A percentile compares a stretch with the other conserved stretches of the same genome.
phyloP scores from a whole-genome alignment of 192 early-diverging fungal genomes.

The Chytriomyces sp. region DNA sequence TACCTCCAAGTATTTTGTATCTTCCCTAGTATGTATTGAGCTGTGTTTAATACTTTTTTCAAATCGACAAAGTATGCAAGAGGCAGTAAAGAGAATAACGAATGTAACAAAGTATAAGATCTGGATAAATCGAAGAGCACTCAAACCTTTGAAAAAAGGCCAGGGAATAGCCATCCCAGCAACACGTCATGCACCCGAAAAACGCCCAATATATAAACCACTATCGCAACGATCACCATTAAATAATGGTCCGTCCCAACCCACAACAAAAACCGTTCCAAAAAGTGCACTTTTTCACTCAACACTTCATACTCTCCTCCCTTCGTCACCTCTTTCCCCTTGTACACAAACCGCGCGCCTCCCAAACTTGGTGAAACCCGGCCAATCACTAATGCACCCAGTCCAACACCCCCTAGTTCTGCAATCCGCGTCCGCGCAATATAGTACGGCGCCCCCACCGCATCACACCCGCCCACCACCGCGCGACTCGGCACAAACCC shows the following conservation, averaged over 20 bases:
- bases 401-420: neutral
- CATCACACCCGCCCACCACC: conserved; percentile 16
- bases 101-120: neutral
- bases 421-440: conserved; percentile 13
- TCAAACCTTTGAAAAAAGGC: too few species aligned
- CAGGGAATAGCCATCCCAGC: neutral
- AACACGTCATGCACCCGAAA: neutral
- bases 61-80: too few species aligned
- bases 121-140: neutral
- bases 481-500: conserved; percentile 7
- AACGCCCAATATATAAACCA: conserved; percentile 4
- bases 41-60: too few species aligned
- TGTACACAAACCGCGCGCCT: conserved; percentile 4
- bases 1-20: too few species aligned
- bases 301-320: conserved; percentile 21
- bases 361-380: neutral
- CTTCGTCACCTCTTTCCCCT: conserved; percentile 11
- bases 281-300: conserved; percentile 3
- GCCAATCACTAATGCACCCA: conserved; percentile 5
- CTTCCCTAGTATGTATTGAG: too few species aligned
- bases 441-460: neutral
- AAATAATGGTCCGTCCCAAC: conserved; percentile 21
- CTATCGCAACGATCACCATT: neutral
- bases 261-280: conserved; percentile 8
- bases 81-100: too few species aligned